A percentile compares a stretch with the other conserved stretches of the same genome.
Conservation (phyloP, 345 rosid genomes). For the Odontarrhena argentea region DNA sequence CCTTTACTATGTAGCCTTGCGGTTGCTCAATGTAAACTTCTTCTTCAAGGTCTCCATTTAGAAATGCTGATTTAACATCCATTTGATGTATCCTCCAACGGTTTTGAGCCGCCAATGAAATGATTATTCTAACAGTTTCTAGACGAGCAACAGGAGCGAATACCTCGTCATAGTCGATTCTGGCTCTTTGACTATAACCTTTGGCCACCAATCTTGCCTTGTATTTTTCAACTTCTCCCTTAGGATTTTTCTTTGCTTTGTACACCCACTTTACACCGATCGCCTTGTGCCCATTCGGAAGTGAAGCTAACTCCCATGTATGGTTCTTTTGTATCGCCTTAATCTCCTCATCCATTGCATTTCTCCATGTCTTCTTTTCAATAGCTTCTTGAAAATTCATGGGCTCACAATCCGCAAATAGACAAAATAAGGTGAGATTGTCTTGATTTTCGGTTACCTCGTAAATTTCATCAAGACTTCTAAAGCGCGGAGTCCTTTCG, state of each 20-base stretch:
- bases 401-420: background rate
- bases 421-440: background rate
- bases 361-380: slow-evolving; percentile 11
- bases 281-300: too few relatives aligned
- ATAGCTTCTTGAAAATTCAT: background rate
- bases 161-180: slow-evolving; percentile 12
- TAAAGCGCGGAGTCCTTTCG: background rate
- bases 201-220: slow-evolving; percentile 3
- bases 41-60: slow-evolving; percentile 10
- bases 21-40: slow-evolving; percentile 2
- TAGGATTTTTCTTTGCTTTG: background rate
- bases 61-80: slow-evolving; percentile 3
- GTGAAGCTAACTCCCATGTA: background rate
- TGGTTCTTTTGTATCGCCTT: background rate
- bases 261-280: background rate
- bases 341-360: background rate
- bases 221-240: background rate
- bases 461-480: background rate
- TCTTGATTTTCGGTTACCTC: slow-evolving; percentile 1
- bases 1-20: background rate
- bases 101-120: background rate
- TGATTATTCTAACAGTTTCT: slow-evolving; percentile 2
- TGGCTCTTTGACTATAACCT: background rate
- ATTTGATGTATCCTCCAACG: slow-evolving; percentile 6
- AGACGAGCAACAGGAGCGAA: background rate